Evolutionary conservation across 169 alveolate species (phyloP), one percentile per base, ranked within the genome.

Genomic region (Blepharisma undulans): DNA sequence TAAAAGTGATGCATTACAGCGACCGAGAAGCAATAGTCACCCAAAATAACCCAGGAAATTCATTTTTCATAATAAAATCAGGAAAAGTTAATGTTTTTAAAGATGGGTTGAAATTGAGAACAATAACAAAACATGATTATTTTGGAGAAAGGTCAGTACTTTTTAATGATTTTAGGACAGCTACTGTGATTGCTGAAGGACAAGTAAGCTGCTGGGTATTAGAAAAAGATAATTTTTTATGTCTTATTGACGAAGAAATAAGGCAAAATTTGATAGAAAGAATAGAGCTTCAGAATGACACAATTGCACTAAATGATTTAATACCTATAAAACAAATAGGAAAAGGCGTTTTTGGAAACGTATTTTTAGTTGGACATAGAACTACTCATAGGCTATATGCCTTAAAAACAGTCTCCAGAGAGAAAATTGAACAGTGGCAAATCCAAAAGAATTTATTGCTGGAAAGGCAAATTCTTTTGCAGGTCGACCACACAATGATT

Each of bases 121-220:
- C n/a, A 7, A 88, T 88, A n/a, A 76, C 87, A 27, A 97, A 97
- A 78, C 95, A 97, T 81, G 99, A 98, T 92, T 99, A 97, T 91
- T 98, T 99, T 91, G 99, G 99, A 12, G 99, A 98, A 87, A 95
- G 99, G 74, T 98, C 99, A 8, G 92, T 98, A 27, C 93, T 99
- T 78, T 97, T 96, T 79, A 98, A 98, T 84, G 99, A 98, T 93
- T 96, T 97, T 36, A 92, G 99, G 72, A 92, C 98, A 4, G 99
- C 99, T n/a, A 96, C 99, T 6, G 98, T 98, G 19, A 71, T 80
- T 21, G 96, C 97, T 10, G 36, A 19, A 25, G 95, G 93, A 3
- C 27, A 81, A 22, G 91, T 91, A 8, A 72, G 29, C 30, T 59
- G 86, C 7, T 93, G 80, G 60, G 71, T 61, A 12, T 84, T 95